Base-by-base conservation (phyloP, 164 flowering plant species). In the Warburgia ugandensis region DNA sequence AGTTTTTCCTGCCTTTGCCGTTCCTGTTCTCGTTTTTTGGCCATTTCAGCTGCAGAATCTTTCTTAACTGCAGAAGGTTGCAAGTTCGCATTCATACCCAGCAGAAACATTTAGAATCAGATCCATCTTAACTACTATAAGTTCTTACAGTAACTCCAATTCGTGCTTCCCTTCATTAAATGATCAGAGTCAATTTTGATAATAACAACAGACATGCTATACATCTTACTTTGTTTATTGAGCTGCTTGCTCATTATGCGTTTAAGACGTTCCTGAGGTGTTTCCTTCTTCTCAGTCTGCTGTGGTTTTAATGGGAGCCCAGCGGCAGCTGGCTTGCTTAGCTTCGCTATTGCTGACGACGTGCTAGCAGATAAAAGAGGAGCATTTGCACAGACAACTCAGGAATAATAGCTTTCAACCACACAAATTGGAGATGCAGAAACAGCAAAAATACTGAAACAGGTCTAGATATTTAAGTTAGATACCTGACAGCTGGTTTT, bases 241-340 rank as follows among this genome's bases (percentile, higher is more conserved):
- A 92, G 76, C 68, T 92, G 99, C 57, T 68, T 81, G 87, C 81
- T 81, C 99, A 88, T 92, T 50, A 92, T 92, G 61, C 99, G 72
- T 69, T 92, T 92, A 25, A 92, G 89, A 29, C 99, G 77, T 76
- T 92, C 99, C 62, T 92, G 99, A 52, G 97, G 99, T 40, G 97
- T 92, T 75, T 92, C 99, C 69, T 88, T 92, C 75, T 88, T 92
- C 72, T 84, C 99, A 54, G 62, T 79, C 59, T 55, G 82, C 29
- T 45, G 73, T 50, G 68, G 79, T 63, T 86, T 92, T 55, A 64
- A 59, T 23, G 79, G 57, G 0, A 60, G 74, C 16, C 68, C 76
- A 50, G 73, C 60, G 49, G 66, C 36, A 48, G 76, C 58, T 52
- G 75, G 59, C 75, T 88, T 91, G 52, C 73, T 78, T 57, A 92